phyloP scores from a whole-genome alignment of 257 asterid species.

The Solanum appendiculatum region DNA sequence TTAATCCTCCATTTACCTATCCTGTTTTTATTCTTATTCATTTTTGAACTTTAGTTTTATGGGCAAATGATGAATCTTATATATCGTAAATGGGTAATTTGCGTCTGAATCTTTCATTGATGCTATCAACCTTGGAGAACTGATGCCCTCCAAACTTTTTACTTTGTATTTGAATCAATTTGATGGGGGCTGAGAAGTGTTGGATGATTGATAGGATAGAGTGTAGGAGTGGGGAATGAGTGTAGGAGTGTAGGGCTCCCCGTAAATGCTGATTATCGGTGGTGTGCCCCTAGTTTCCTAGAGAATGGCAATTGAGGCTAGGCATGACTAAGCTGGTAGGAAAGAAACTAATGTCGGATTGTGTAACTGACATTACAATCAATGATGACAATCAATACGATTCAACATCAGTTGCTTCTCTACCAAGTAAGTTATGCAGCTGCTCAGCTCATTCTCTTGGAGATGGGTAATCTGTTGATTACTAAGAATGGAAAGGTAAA shows the following conservation, averaged over 20 bases:
- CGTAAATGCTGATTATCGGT: too few relatives aligned
- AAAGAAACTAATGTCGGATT: neutral
- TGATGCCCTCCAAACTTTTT: slow-evolving; percentile 13
- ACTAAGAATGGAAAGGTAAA: too few relatives aligned
- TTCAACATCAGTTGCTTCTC: neutral
- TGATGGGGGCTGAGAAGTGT: neutral
- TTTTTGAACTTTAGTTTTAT: neutral
- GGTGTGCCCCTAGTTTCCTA: too few relatives aligned
- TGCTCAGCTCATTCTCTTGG: too few relatives aligned
- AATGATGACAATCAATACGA: neutral
- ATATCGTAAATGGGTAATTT: slow-evolving; percentile 29
- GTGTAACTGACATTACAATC: neutral
- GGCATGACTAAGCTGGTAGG: neutral
- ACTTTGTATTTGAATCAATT: neutral
- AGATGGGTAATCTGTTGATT: too few relatives aligned
- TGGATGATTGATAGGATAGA: too few relatives aligned
- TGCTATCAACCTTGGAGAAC: slow-evolving; percentile 40
- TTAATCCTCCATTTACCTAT: neutral
- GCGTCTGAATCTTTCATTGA: slow-evolving; percentile 33
- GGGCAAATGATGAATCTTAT: slow-evolving; percentile 30
- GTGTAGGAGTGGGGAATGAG: too few relatives aligned
- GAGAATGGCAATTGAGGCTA: too few relatives aligned
- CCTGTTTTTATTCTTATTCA: neutral
- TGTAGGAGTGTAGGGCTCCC: too few relatives aligned
- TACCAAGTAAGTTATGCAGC: too few relatives aligned